Conservation (phyloP, 2,329 filamentous ascomycete species). For the Fusarium pilosicola region DNA sequence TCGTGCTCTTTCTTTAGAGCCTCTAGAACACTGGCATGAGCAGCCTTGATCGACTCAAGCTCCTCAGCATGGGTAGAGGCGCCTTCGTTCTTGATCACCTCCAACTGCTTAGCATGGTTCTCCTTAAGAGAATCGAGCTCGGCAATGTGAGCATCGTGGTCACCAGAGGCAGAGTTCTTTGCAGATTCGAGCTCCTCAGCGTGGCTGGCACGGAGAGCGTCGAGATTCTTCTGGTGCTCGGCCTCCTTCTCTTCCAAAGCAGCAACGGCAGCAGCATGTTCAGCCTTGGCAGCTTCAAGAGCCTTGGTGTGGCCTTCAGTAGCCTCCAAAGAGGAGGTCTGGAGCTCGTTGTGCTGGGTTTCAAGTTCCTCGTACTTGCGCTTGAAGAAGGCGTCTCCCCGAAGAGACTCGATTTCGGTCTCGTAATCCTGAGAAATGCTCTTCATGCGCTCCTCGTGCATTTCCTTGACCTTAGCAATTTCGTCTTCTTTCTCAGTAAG, state of each 20-base stretch:
- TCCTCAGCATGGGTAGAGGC: conserved; percentile 53
- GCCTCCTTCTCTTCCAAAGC: conserved; percentile 62
- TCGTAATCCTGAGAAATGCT: conserved; percentile 70
- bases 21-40: conserved; percentile 57
- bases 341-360: conserved; percentile 63
- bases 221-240: conserved; percentile 64
- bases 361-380: conserved; percentile 71
- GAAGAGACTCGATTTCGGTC: conserved; percentile 71
- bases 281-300: conserved; percentile 55
- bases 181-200: conserved; percentile 68
- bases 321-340: conserved; percentile 50
- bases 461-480: conserved; percentile 62
- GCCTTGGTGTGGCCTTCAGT: conserved; percentile 54
- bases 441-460: conserved; percentile 68
- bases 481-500: conserved; percentile 59
- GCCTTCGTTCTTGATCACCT: conserved; percentile 56
- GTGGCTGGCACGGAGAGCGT: conserved; percentile 65
- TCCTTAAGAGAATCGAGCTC: conserved; percentile 66
- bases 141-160: conserved; percentile 58
- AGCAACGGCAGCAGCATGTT: conserved; percentile 56
- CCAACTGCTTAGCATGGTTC: conserved; percentile 62
- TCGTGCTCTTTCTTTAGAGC: conserved; percentile 55
- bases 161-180: conserved; percentile 62
- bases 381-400: conserved; percentile 71
- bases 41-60: conserved; percentile 54